Evolutionary conservation across 805 yeast species (phyloP).

Genomic region (Cyberlindnera euphorbiae): DNA sequence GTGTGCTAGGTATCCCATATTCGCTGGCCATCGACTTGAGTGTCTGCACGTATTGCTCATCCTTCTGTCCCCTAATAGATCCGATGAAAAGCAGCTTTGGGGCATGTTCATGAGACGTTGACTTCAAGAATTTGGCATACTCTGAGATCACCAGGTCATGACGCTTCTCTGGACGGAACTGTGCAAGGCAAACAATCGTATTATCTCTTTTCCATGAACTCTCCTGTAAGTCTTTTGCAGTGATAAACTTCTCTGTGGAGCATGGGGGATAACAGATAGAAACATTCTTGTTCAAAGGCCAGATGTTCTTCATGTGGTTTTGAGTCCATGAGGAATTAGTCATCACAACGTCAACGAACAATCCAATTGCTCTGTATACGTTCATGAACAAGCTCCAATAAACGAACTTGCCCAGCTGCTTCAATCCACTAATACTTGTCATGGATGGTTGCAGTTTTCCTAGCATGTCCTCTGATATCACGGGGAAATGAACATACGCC

Average conservation of each 20-base stretch:
- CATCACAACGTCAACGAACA: constrained; percentile 57
- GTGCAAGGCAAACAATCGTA: constrained; percentile 57
- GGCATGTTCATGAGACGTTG: constrained; percentile 6
- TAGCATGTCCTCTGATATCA: constrained; percentile 85
- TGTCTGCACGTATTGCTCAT: constrained; percentile 50
- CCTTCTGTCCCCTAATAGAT: constrained; percentile 68
- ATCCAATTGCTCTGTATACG: constrained; percentile 62
- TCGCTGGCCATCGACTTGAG: constrained; percentile 43
- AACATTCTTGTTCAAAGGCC: constrained; percentile 46
- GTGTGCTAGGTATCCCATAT: constrained; percentile 35
- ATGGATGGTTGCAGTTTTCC: constrained; percentile 41
- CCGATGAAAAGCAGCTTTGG: constrained; percentile 78
- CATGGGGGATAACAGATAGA: constrained; percentile 84
- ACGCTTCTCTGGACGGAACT: constrained; percentile 92
- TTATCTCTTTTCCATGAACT: constrained; percentile 29
- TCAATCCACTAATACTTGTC: constrained; percentile 15
- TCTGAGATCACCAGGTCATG: constrained; percentile 66
- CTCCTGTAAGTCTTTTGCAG: constrained; percentile 16
- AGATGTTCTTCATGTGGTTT: constrained; percentile 62
- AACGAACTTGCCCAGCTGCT: constrained; percentile 38
- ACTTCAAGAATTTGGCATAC: constrained; percentile 49
- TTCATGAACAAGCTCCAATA: constrained; percentile 73
- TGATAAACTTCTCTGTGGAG: constrained; percentile 54
- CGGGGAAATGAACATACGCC: constrained; percentile 93
- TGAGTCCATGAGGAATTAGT: constrained; percentile 92